Evolutionary conservation across 2,329 filamentous ascomycete species (phyloP).

Genomic region (Trichoderma oligosporum): DNA sequence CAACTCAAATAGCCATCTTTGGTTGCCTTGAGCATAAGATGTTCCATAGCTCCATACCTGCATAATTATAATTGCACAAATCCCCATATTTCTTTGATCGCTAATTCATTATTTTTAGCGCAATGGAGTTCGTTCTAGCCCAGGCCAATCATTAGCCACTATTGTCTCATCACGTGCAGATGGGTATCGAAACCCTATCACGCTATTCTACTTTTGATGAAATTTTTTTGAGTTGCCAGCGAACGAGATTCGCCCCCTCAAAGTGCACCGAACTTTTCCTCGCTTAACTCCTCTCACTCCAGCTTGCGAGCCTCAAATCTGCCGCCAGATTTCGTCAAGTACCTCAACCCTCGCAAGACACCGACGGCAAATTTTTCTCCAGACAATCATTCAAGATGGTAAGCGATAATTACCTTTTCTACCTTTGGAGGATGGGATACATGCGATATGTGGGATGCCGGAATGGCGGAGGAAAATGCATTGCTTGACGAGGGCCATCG

Average conservation of each 20-base stretch:
- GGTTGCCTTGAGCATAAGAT: neutral
- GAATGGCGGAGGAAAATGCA: conserved; percentile 24
- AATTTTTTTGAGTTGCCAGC: conserved; percentile 40
- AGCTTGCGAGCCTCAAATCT: conserved; percentile 53
- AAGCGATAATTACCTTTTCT: conserved; percentile 41
- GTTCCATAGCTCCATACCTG: neutral
- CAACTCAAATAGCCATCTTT: neutral
- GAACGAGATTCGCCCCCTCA: conserved; percentile 34
- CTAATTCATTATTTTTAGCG: conserved; percentile 18
- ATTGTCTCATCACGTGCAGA: conserved; percentile 35
- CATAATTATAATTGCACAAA: conserved; percentile 2
- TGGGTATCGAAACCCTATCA: conserved; percentile 38
- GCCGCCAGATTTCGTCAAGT: conserved; percentile 53
- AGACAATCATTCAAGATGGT: conserved; percentile 66
- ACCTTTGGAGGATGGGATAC: conserved; percentile 18
- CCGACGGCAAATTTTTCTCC: conserved; percentile 39
- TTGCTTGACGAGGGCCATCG: conserved; percentile 22
- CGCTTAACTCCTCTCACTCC: conserved; percentile 44
- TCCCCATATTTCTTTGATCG: conserved; percentile 14
- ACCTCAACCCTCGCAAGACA: conserved; percentile 46
- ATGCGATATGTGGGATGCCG: conserved; percentile 24
- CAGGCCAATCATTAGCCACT: conserved; percentile 22
- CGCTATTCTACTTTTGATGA: conserved; percentile 36
- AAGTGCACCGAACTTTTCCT: conserved; percentile 48
- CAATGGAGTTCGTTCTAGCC: conserved; percentile 9